These are phyloP conservation scores for Tricholoma sp. DNA, from an alignment of 768 basidiomycete genomes.

Conservation along the genomic window DNA sequence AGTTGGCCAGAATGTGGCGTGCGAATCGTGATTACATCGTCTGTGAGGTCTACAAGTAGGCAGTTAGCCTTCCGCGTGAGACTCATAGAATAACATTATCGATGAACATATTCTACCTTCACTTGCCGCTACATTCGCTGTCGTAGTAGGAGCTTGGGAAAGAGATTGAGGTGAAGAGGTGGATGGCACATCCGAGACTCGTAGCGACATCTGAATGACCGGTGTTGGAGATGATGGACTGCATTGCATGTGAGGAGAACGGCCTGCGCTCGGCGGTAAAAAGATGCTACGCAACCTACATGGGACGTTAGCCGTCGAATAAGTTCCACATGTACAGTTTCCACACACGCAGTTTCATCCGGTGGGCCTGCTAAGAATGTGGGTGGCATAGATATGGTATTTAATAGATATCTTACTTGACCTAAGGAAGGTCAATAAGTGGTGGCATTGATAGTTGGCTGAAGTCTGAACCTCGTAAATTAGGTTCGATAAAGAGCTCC, in stretches of 20 bases:
- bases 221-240: slow-evolving; percentile 13
- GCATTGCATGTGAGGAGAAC: slow-evolving; percentile 10
- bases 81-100: neutral
- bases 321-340: neutral
- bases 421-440: neutral
- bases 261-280: neutral
- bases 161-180: neutral
- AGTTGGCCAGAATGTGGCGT: neutral
- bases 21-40: neutral
- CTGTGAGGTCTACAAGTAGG: neutral
- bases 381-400: neutral
- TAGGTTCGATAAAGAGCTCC: slow-evolving; percentile 28
- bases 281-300: neutral
- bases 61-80: neutral
- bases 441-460: neutral
- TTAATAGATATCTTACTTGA: neutral
- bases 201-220: slow-evolving; percentile 5
- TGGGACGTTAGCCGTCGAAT: neutral
- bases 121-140: neutral
- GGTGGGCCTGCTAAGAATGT: neutral
- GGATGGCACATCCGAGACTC: neutral
- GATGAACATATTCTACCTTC: neutral
- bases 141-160: neutral
- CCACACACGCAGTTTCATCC: neutral
- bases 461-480: slow-evolving; percentile 23